Base-by-base conservation (phyloP, 1,284 basidiomycete species). In the Naganishia sp. region DNA sequence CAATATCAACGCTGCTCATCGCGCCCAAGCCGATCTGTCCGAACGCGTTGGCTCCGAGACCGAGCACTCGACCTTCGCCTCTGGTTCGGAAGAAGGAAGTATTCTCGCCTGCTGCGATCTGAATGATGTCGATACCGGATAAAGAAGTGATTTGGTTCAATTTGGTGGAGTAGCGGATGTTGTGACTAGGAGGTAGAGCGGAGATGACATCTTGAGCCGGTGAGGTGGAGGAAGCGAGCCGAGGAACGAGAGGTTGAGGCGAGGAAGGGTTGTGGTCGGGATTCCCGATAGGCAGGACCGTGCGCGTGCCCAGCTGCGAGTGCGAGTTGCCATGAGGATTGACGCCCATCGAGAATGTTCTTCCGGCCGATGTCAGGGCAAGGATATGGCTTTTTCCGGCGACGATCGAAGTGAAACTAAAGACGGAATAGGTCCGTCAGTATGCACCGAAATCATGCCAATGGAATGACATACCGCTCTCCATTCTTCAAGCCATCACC, bases 21-120 rank as follows among this genome's bases (percentile, higher is more conserved):
- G 83, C 79, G 2, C 93, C 93, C 23, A 97, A 82, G 10, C 92
- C 93, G 55, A 92, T 84, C 79, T 94, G 92, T 46, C 91, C 90
- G 70, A 84, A 88, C 69, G 90, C 87, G 75, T 94, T 94, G 0
- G 90, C 90, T 54, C 92, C 92, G 85, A 90, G 94, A 0, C 87
- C 90, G n/a, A 98, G 84, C 3, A 95, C 90, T 51, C 87, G 82
- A 1, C 92, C 93, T 7, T 83, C 81, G 4, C 81, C 73, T 6
- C 72, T 75, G 6, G 91, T 88, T 63, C 87, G 81, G 35, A 85
- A 86, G 76, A 92, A 90, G 71, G 89, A 91, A 60, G 85, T 88
- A 65, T 87, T 83, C 50, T 83, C 83, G 5, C 91, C 90, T 5
- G 92, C 86, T 21, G 88, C 87, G 51, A 94, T 83, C 76, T 93